These are phyloP conservation scores for Selaginella tamariscina DNA, from an alignment of 75 land plant species.

Conservation along the genomic window DNA sequence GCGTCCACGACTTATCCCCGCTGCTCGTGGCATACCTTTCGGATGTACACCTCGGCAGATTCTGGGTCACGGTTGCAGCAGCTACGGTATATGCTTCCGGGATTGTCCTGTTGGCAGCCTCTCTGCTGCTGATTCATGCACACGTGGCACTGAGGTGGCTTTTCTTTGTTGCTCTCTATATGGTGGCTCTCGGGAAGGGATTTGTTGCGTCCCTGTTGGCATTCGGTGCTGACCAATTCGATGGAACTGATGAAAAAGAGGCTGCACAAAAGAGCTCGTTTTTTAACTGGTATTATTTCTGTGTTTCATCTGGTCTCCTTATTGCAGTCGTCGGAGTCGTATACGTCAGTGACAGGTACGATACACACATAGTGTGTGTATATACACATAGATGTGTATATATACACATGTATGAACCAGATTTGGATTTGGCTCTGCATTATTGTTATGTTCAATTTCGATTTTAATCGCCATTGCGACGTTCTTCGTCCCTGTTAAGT, in stretches of 20 bases:
- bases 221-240: conserved; percentile 49
- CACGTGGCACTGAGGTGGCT: not conserved
- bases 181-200: conserved; percentile 31
- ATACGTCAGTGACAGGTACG: not conserved
- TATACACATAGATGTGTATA: no score
- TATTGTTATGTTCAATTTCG: not conserved
- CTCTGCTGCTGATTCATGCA: not conserved
- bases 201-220: conserved; percentile 26
- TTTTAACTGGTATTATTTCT: conserved; percentile 71
- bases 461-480: not conserved
- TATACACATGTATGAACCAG: no score
- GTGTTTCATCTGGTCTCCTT: conserved; percentile 10
- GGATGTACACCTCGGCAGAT: not conserved
- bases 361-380: no score
- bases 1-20: not conserved
- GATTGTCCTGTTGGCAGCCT: not conserved
- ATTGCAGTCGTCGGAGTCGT: not conserved
- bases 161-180: conserved; percentile 44
- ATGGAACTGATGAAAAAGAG: conserved; percentile 29
- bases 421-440: not conserved
- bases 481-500: not conserved
- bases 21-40: not conserved
- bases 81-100: not conserved
- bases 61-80: not conserved
- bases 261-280: conserved; percentile 40